These are phyloP conservation scores for sunflower (Helianthus annuus) DNA, from an alignment of 129 eudicot genomes.

Conservation along the genomic window DNA sequence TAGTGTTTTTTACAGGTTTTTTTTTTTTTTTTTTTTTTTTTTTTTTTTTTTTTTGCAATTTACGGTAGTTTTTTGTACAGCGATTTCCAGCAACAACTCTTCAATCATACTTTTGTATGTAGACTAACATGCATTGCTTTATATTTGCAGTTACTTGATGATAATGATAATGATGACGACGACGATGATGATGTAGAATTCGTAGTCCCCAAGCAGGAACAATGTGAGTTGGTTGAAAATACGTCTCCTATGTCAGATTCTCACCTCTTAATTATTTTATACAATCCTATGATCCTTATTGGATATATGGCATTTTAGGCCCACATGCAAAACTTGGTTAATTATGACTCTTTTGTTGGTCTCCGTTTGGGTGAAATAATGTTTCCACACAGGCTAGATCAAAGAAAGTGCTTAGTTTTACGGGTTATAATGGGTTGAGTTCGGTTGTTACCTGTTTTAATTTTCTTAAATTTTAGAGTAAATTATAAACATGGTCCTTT, in stretches of 20 bases:
- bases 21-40: too few relatives aligned
- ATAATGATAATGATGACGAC: constrained; percentile 4
- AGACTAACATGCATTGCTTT: not conserved
- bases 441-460: too few relatives aligned
- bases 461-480: too few relatives aligned
- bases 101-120: not conserved
- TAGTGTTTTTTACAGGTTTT: too few relatives aligned
- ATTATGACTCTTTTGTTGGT: too few relatives aligned
- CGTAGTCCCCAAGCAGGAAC: constrained; percentile 23
- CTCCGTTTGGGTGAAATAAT: too few relatives aligned
- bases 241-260: constrained; percentile 11
- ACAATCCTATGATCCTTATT: not conserved
- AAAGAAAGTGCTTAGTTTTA: too few relatives aligned
- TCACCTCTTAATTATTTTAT: not conserved
- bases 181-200: not conserved
- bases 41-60: not conserved
- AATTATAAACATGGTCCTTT: too few relatives aligned
- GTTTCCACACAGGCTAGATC: too few relatives aligned
- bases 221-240: constrained; percentile 37
- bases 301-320: too few relatives aligned
- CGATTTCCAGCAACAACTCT: not conserved
- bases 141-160: constrained; percentile 31
- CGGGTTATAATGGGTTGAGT: too few relatives aligned
- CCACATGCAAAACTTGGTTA: too few relatives aligned
- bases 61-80: not conserved